These are phyloP conservation scores for Odontarrhena argentea DNA, from an alignment of 345 rosid genomes.

Conservation along the genomic window DNA sequence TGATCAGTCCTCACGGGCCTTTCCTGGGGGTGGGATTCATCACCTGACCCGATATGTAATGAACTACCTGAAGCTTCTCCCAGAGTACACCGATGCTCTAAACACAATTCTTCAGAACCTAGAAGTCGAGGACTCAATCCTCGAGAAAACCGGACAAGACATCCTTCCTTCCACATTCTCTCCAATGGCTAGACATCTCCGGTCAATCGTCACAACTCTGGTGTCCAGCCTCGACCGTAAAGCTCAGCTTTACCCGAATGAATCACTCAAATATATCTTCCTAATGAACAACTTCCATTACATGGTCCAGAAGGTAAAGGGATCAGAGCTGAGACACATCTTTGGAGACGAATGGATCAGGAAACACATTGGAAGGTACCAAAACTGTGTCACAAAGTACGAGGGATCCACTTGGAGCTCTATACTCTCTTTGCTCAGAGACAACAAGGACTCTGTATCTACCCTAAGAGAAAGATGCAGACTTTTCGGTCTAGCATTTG, in stretches of 20 bases:
- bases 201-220: slow-evolving; percentile 49
- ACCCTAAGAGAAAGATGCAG: slow-evolving; percentile 59
- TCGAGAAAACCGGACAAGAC: slow-evolving; percentile 40
- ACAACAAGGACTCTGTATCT: slow-evolving; percentile 43
- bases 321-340: slow-evolving; percentile 58
- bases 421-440: slow-evolving; percentile 50
- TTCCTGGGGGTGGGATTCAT: slow-evolving; percentile 61
- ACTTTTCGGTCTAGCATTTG: slow-evolving; percentile 59
- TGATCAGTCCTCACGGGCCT: slow-evolving; percentile 47
- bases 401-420: slow-evolving; percentile 73
- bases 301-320: slow-evolving; percentile 73
- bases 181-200: slow-evolving; percentile 60
- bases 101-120: slow-evolving; percentile 55
- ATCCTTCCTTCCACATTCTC: slow-evolving; percentile 46
- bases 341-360: slow-evolving; percentile 91
- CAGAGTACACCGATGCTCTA: slow-evolving; percentile 52
- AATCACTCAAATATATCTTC: slow-evolving; percentile 55
- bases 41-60: slow-evolving; percentile 73
- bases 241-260: slow-evolving; percentile 58
- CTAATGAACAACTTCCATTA: slow-evolving; percentile 74
- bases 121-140: slow-evolving; percentile 41
- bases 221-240: slow-evolving; percentile 56
- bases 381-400: slow-evolving; percentile 62
- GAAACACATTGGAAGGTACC: slow-evolving; percentile 60
- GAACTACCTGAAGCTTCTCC: slow-evolving; percentile 70